phyloP scores from a whole-genome alignment of 1,284 basidiomycete species.

The Cutaneotrichosporon curvatum region DNA sequence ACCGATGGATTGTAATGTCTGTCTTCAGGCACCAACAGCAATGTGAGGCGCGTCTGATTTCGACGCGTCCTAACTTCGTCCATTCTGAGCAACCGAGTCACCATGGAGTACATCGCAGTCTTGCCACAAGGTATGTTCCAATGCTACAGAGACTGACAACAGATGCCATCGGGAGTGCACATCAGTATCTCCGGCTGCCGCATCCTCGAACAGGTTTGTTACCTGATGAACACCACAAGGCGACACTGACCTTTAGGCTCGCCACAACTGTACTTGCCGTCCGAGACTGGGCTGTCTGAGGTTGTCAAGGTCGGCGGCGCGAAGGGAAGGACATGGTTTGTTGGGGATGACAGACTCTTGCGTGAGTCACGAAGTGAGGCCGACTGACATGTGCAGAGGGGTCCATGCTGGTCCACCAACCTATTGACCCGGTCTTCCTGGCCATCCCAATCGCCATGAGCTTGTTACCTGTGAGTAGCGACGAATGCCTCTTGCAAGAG shows the following conservation, averaged over 20 bases:
- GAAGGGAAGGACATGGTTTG: conserved; percentile 38
- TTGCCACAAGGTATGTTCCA: conserved; percentile 10
- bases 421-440: conserved; percentile 39
- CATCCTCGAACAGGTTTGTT: conserved; percentile 43
- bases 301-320: conserved; percentile 30
- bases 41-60: conserved; percentile 10
- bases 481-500: too few species aligned
- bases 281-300: conserved; percentile 23
- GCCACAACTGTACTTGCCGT: conserved; percentile 37
- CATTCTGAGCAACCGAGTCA: background rate
- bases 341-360: conserved; percentile 31
- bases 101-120: conserved; percentile 23
- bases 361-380: conserved; percentile 16
- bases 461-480: conserved; percentile 23
- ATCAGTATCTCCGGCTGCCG: conserved; percentile 36
- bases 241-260: conserved; percentile 22
- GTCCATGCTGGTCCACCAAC: conserved; percentile 32
- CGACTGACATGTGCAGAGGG: conserved; percentile 24
- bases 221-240: too few species aligned
- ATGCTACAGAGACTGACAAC: conserved; percentile 15
- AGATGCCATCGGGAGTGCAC: conserved; percentile 25
- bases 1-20: too few species aligned
- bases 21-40: conserved; percentile 5
- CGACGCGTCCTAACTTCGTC: background rate
- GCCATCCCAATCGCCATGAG: conserved; percentile 33